Conservation (phyloP, 148 eudicot genomes). For the Silene latifolia region DNA sequence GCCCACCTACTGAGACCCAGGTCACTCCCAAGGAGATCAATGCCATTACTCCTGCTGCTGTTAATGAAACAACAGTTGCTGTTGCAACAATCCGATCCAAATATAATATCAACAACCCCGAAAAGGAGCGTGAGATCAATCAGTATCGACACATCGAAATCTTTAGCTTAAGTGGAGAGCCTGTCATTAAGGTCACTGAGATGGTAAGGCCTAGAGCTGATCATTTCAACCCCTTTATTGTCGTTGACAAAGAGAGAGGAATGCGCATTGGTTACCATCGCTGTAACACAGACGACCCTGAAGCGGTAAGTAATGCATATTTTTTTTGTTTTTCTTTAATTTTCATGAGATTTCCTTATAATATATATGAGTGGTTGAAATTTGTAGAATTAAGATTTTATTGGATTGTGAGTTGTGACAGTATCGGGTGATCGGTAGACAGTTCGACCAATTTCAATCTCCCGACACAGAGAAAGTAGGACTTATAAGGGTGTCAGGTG, state of each 20-base stretch:
- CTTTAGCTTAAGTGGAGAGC: not conserved
- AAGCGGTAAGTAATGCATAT: constrained; percentile 3
- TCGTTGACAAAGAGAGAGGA: not conserved
- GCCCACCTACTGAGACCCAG: not conserved
- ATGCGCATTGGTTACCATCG: constrained; percentile 22
- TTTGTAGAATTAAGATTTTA: too few relatives aligned
- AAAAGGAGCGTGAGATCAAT: constrained; percentile 7
- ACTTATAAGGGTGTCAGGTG: constrained; percentile 10
- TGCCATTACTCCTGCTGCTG: constrained; percentile 25
- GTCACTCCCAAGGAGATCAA: constrained; percentile 15
- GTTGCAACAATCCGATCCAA: constrained; percentile 10
- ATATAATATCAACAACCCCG: not conserved
- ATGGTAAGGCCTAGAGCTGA: constrained; percentile 3
- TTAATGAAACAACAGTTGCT: constrained; percentile 7
- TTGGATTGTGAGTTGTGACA: not conserved
- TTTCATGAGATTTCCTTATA: too few relatives aligned
- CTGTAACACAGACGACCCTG: constrained; percentile 8
- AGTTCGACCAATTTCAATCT: not conserved
- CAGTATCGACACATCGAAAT: constrained; percentile 26
- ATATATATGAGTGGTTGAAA: not conserved
- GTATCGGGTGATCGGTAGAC: not conserved
- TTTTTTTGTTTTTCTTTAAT: too few relatives aligned
- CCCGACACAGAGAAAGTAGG: not conserved
- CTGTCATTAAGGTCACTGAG: not conserved
- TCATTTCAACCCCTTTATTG: constrained; percentile 25